A percentile compares a stretch with the other conserved stretches of the same genome.
Conservation (phyloP, 2,329 filamentous ascomycete genomes). For the Orbilia brochopaga region DNA sequence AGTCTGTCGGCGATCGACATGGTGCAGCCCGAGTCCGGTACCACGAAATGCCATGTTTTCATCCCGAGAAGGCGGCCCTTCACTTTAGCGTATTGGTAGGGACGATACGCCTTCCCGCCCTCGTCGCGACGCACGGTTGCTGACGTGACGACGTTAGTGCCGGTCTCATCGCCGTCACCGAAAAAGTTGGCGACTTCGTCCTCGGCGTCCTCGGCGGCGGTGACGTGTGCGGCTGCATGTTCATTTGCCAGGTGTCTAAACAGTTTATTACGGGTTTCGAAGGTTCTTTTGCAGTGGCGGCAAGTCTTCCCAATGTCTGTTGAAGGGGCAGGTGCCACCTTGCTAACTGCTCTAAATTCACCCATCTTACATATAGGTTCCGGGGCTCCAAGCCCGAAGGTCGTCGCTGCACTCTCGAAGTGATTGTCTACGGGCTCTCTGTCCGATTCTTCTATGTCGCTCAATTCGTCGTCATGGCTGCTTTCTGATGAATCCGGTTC, state of each 20-base stretch:
- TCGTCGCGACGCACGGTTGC: neutral
- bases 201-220: neutral
- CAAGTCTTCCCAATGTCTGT: neutral
- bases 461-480: too few relatives aligned
- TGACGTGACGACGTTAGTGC: neutral
- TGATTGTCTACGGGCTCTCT: too few relatives aligned
- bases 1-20: neutral
- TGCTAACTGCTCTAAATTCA: neutral
- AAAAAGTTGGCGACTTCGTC: neutral
- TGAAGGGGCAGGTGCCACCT: too few relatives aligned
- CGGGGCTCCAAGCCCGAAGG: too few relatives aligned
- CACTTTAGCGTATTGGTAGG: conserved; percentile 1
- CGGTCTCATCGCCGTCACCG: neutral
- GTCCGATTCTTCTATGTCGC: too few relatives aligned
- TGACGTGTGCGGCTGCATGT: neutral
- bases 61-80: neutral
- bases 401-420: too few relatives aligned
- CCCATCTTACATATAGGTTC: too few relatives aligned
- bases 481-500: too few relatives aligned
- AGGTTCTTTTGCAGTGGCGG: neutral
- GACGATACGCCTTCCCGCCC: neutral
- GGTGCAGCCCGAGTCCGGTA: neutral
- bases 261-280: neutral
- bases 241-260: neutral
- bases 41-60: neutral